Evolutionary conservation across 345 rosid species (phyloP).

Genomic region (Citrus australasica): DNA sequence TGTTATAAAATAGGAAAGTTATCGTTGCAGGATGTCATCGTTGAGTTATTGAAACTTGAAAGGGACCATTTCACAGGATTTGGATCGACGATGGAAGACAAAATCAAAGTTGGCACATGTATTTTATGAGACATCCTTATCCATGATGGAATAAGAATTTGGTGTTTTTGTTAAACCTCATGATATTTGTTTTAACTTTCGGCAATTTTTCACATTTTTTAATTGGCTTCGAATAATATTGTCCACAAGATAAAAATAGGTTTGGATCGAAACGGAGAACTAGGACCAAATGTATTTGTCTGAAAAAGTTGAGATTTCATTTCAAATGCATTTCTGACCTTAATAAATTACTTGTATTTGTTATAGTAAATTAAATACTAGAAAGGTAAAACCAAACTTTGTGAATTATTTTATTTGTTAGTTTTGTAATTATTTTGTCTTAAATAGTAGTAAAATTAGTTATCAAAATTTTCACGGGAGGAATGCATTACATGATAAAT

Average conservation of each 20-base stretch:
- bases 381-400: too few species aligned
- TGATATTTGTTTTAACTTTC: not conserved
- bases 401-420: too few species aligned
- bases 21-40: not conserved
- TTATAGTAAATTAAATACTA: not conserved
- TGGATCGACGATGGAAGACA: not conserved
- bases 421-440: not conserved
- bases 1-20: too few species aligned
- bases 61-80: not conserved
- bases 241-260: not conserved
- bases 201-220: too few species aligned
- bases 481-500: too few species aligned
- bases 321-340: not conserved
- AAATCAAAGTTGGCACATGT: conserved; percentile 1
- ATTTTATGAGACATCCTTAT: not conserved
- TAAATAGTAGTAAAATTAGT: too few species aligned
- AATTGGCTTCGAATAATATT: too few species aligned
- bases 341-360: not conserved
- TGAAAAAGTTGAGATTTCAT: too few species aligned
- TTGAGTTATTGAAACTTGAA: not conserved
- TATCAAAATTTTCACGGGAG: too few species aligned
- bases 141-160: not conserved
- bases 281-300: not conserved
- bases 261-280: too few species aligned
- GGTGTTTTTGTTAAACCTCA: not conserved